phyloP scores from a whole-genome alignment of 148 eudicot genomes.

The Tetragonia tetragonoides region DNA sequence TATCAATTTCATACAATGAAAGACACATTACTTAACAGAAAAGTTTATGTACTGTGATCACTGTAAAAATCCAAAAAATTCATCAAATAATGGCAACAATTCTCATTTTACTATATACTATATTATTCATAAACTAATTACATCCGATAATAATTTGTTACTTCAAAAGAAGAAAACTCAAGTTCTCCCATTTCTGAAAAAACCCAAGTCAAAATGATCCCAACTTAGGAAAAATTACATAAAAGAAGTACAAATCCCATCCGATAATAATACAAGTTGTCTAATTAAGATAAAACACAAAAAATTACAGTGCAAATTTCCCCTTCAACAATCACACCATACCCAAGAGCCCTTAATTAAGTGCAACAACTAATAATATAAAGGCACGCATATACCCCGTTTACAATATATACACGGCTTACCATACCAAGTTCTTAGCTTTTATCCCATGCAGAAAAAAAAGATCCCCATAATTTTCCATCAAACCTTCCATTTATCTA shows the following conservation, averaged over 20 bases:
- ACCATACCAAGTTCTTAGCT: neutral
- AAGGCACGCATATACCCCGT: no score
- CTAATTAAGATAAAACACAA: neutral
- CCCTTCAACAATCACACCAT: neutral
- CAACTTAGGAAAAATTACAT: constrained; percentile 13
- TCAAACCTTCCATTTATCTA: neutral
- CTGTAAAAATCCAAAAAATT: no score
- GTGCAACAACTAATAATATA: neutral
- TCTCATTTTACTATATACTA: neutral
- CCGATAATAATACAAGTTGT: neutral
- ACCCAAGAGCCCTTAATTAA: neutral
- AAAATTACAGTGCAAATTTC: neutral
- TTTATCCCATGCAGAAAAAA: neutral
- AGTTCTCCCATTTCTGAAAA: neutral
- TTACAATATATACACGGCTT: constrained; percentile 2
- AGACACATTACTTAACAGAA: no score
- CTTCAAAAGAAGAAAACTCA: neutral
- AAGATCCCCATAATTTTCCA: neutral
- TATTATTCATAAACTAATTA: constrained; percentile 8
- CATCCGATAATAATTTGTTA: neutral
- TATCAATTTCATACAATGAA: no score
- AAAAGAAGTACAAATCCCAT: constrained; percentile 3
- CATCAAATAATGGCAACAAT: no score
- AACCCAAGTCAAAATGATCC: neutral
- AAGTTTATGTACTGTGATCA: no score